These are phyloP conservation scores for Microbotryomycetes sp. DNA, from an alignment of 1,284 basidiomycete species.

Conservation along the genomic window DNA sequence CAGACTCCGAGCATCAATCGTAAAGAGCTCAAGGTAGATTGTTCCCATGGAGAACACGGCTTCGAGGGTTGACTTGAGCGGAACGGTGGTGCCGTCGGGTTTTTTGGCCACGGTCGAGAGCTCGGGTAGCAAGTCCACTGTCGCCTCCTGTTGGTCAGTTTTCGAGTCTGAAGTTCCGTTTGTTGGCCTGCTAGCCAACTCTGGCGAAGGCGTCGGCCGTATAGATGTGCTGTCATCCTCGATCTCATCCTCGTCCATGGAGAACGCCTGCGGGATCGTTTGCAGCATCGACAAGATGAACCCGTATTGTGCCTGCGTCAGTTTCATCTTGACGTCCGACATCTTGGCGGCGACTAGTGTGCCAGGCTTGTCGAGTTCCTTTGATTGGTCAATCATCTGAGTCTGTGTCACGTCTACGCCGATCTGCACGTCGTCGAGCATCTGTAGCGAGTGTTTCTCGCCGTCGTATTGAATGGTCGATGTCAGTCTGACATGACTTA, in stretches of 20 bases:
- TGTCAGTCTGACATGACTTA: slow-evolving; percentile 76
- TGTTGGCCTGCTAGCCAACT: slow-evolving; percentile 7
- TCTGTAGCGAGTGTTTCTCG: slow-evolving; percentile 56
- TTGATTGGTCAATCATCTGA: slow-evolving; percentile 46
- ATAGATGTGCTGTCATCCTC: slow-evolving; percentile 33
- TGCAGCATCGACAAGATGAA: slow-evolving; percentile 64
- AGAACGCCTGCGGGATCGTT: slow-evolving; percentile 64
- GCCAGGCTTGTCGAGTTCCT: slow-evolving; percentile 34
- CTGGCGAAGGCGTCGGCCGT: slow-evolving; percentile 19
- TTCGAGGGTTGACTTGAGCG: slow-evolving; percentile 62
- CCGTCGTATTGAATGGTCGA: slow-evolving; percentile 55
- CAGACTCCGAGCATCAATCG: slow-evolving; percentile 55
- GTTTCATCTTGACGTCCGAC: slow-evolving; percentile 80
- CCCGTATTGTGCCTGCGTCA: slow-evolving; percentile 86
- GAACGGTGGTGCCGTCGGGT: slow-evolving; percentile 52
- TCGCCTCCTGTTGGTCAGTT: background rate
- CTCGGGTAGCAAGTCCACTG: slow-evolving; percentile 48
- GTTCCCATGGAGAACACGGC: slow-evolving; percentile 65
- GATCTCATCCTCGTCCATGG: slow-evolving; percentile 38
- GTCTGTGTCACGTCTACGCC: slow-evolving; percentile 63
- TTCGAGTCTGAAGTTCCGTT: background rate
- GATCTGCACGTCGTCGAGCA: slow-evolving; percentile 88
- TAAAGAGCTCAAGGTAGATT: slow-evolving; percentile 89
- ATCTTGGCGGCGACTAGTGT: slow-evolving; percentile 53
- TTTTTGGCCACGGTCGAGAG: slow-evolving; percentile 41